Conservation (phyloP, 371 early-diverging fungal genomes). For the Thermomucor indicae-seudaticae region DNA sequence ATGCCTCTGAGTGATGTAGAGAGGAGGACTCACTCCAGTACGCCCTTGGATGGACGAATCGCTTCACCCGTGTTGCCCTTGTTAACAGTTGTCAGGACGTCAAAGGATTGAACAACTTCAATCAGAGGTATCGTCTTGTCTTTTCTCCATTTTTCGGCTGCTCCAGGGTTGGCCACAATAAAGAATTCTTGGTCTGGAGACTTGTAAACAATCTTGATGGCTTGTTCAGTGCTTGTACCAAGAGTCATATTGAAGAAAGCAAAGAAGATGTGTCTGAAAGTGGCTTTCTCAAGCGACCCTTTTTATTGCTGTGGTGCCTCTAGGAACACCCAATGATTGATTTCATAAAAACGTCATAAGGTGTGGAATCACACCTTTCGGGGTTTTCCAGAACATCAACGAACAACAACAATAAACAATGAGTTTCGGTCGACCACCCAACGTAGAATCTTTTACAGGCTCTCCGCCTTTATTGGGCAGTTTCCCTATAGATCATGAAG, state of each 20-base stretch:
- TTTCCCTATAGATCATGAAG: conserved; percentile 79
- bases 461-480: conserved; percentile 75
- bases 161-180: conserved; percentile 27
- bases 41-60: conserved; percentile 10
- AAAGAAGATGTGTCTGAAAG: no score
- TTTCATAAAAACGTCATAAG: no score
- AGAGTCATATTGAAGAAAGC: no score
- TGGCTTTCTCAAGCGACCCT: no score
- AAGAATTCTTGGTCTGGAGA: conserved; percentile 25
- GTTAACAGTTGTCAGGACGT: conserved; percentile 7
- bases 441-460: conserved; percentile 55
- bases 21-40: conserved; percentile 7
- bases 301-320: no score
- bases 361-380: no score
- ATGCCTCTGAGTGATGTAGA: no score
- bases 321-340: no score
- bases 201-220: conserved; percentile 27
- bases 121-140: conserved; percentile 34
- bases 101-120: conserved; percentile 27
- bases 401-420: no score
- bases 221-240: no score
- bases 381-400: no score
- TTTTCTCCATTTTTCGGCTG: conserved; percentile 22
- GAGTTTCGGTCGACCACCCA: conserved; percentile 64
- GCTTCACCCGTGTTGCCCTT: conserved; percentile 14